Conservation (phyloP, 1,284 basidiomycete species). For the Naganishia sp. region DNA sequence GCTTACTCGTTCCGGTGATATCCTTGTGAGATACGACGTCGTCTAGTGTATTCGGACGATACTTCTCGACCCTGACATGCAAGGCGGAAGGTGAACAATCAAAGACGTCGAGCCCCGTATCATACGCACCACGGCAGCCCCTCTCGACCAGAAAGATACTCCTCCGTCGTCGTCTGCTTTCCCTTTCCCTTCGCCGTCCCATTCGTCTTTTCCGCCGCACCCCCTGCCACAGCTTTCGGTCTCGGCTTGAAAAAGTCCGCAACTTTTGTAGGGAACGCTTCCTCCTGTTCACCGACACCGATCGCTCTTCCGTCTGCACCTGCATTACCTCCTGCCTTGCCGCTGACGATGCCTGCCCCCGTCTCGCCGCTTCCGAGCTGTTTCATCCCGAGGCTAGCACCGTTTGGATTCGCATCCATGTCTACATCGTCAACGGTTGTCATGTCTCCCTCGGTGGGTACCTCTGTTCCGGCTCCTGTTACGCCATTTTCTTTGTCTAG, state of each 20-base stretch:
- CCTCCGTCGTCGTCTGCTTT: constrained; percentile 36
- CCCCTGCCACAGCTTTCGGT: not conserved
- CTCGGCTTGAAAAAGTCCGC: constrained; percentile 26
- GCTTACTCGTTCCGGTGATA: constrained; percentile 81
- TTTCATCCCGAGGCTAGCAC: constrained; percentile 7
- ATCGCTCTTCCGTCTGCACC: not conserved
- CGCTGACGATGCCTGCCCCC: constrained; percentile 11
- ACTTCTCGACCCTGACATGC: constrained; percentile 84
- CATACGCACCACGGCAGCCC: constrained; percentile 52
- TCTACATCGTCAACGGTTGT: constrained; percentile 11
- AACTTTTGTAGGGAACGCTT: constrained; percentile 20
- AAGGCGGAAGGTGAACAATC: not conserved
- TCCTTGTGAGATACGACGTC: constrained; percentile 94
- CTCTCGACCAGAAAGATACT: constrained; percentile 43
- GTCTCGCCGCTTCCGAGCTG: not conserved
- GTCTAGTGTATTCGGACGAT: constrained; percentile 79
- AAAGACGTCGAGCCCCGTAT: not conserved
- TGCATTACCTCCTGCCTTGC: constrained; percentile 9
- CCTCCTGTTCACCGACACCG: constrained; percentile 4
- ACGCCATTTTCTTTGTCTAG: constrained; percentile 5
- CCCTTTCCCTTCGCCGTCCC: constrained; percentile 41
- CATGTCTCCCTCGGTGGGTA: constrained; percentile 1
- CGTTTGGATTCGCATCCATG: constrained; percentile 5
- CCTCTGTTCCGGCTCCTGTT: constrained; percentile 2
- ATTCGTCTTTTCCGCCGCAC: constrained; percentile 35